A percentile compares a stretch with the other conserved stretches of the same genome.
These are phyloP conservation scores for Dipteronia dyeriana DNA, from an alignment of 345 rosid species.

Conservation along the genomic window DNA sequence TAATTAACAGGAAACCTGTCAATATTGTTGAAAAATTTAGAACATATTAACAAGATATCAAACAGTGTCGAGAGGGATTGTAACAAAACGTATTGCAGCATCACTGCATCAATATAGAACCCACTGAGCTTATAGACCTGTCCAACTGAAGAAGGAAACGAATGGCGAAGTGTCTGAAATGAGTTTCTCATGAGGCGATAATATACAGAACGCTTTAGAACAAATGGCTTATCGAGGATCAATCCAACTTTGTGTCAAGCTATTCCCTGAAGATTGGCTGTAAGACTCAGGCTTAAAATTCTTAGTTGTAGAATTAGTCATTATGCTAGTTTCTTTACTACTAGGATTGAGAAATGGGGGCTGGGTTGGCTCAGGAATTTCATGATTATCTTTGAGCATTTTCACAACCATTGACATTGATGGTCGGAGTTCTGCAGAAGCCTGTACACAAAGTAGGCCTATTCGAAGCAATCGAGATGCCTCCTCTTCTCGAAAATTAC, in stretches of 20 bases:
- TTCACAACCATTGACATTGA: slow-evolving; percentile 71
- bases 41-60: not conserved
- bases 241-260: slow-evolving; percentile 44
- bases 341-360: slow-evolving; percentile 69
- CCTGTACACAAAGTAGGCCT: slow-evolving; percentile 83
- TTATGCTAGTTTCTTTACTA: slow-evolving; percentile 32
- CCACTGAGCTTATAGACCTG: not conserved
- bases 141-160: not conserved
- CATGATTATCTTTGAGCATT: slow-evolving; percentile 52
- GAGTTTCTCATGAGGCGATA: not conserved
- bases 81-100: not conserved
- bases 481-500: slow-evolving; percentile 45
- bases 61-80: not conserved
- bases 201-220: not conserved
- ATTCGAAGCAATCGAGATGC: slow-evolving; percentile 57
- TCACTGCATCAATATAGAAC: not conserved
- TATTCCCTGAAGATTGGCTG: slow-evolving; percentile 47
- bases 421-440: slow-evolving; percentile 80
- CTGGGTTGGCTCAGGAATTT: slow-evolving; percentile 64
- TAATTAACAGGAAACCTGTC: slow-evolving; percentile 4
- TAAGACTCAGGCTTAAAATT: slow-evolving; percentile 41
- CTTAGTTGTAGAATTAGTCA: slow-evolving; percentile 2
- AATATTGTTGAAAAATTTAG: too few relatives aligned
- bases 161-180: not conserved
- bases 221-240: slow-evolving; percentile 32